Evolutionary conservation across 352 stramenopile species (phyloP).

Genomic region (Phytopythium montanum): DNA sequence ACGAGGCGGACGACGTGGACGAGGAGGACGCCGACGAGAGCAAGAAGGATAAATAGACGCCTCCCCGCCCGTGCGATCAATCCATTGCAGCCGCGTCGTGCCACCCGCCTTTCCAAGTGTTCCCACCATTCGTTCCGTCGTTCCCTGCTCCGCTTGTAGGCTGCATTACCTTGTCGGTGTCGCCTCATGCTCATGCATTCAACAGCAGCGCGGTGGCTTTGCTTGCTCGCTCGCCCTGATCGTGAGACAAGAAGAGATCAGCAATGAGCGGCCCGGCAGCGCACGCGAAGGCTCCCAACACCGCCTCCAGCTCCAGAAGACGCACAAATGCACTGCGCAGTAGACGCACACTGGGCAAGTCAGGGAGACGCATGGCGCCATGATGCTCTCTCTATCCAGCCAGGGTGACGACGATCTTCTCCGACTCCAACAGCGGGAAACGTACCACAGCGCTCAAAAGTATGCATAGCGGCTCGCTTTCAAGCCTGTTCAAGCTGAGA

Average conservation of each 20-base stretch:
- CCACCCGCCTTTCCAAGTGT: not conserved
- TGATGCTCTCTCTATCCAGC: too few species aligned
- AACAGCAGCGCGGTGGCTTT: too few species aligned
- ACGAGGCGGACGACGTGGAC: slow-evolving; percentile 71
- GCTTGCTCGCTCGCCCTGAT: not conserved
- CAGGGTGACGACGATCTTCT: too few species aligned
- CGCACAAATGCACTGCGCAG: too few species aligned
- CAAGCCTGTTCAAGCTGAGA: not conserved
- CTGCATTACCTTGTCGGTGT: too few species aligned
- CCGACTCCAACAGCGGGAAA: too few species aligned
- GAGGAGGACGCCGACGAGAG: slow-evolving; percentile 53
- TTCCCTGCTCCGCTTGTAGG: not conserved
- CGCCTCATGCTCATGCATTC: too few species aligned
- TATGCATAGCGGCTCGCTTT: not conserved
- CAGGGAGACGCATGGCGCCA: too few species aligned
- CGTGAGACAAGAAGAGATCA: not conserved
- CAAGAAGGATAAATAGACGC: slow-evolving; percentile 67
- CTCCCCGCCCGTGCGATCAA: slow-evolving; percentile 3
- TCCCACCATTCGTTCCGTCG: not conserved
- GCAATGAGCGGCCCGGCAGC: not conserved
- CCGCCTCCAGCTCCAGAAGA: too few species aligned
- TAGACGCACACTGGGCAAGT: too few species aligned
- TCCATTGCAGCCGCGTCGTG: slow-evolving; percentile 3
- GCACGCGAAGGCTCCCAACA: too few species aligned
- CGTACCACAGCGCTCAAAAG: not conserved